Evolutionary conservation across 768 basidiomycete genomes (phyloP), one percentile per base, ranked within the genome.

Genomic region (Suillus luteus): DNA sequence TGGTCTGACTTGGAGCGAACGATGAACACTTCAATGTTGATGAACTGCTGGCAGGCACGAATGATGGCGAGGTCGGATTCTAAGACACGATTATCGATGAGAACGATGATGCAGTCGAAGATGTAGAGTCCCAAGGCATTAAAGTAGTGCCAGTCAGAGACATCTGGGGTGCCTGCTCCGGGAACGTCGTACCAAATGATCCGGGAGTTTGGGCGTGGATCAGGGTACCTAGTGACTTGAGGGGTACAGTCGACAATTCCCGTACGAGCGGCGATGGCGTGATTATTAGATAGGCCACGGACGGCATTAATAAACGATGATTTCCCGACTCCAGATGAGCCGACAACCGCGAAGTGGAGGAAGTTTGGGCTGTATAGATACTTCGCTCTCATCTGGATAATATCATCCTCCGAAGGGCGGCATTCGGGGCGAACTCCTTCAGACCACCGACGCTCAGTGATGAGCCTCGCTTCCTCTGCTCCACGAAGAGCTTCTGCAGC

Each of bases 1-100:
- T 69, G 70, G 55, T 78, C 76, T 1, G 78, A 70, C 55, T 79
- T 77, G 15, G 77, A 78, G 2, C 76, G 77, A 33, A 77, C 74
- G 27, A 74, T 71, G 51, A 67, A 69, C 46, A 24, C 46, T 6
- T 48, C 46, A 14, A 48, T 72, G 12, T 68, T 48, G 22, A 6
- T 24, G 22, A 48, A 48, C 46, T 48, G 46, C 46, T 24, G 10
- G 22, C 46, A 48, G 12, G 46, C 22, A 1, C 22, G 58, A 19
- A 35, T 44, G 15, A 58, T 55, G 15, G 65, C 52, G 22, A 48
- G 46, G 22, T 48, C 46, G 22, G 46, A 48, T 11, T 48, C 22
- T 5, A 24, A 12, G 55, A 65, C 44, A 19, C 66, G 64, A 40
- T 62, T 65, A 43, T 65, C 66, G 31, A 64, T 59, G 31, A 65